Percentiles rank a stretch among this genome's conserved stretches.
Evolutionary conservation across 768 basidiomycete species (phyloP).

Genomic region (Rhodotorula graminis): DNA sequence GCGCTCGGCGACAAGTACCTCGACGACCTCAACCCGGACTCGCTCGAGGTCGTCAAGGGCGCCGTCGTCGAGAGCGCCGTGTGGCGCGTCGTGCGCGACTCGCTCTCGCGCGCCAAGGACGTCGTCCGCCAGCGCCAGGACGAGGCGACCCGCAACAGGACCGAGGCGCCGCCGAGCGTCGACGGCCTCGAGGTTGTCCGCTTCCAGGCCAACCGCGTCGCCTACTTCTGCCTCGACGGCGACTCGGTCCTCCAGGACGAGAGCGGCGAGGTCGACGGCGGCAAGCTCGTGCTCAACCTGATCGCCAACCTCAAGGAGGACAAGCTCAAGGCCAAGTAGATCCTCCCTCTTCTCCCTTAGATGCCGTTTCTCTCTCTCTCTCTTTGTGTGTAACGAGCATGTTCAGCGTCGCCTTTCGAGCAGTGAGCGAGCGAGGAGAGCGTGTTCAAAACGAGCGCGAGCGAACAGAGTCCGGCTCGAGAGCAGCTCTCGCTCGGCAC

Average conservation of each 20-base stretch:
- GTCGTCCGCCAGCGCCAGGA: constrained; percentile 58
- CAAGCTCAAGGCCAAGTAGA: constrained; percentile 28
- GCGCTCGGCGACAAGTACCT: constrained; percentile 58
- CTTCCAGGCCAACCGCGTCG: constrained; percentile 93
- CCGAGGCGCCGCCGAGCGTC: constrained; percentile 44
- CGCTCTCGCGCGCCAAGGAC: constrained; percentile 60
- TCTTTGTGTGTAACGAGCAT: no score
- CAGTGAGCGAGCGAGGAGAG: no score
- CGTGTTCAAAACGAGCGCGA: no score
- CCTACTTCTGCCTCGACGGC: constrained; percentile 88
- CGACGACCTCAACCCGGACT: constrained; percentile 75
- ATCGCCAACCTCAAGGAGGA: constrained; percentile 38
- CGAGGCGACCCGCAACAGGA: constrained; percentile 57
- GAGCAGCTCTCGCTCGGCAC: no score
- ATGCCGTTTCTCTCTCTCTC: no score
- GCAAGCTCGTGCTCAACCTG: constrained; percentile 37
- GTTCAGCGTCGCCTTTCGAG: no score
- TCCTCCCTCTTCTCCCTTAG: no score
- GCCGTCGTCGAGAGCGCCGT: constrained; percentile 87
- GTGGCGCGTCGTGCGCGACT: constrained; percentile 69
- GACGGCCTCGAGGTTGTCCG: constrained; percentile 87
- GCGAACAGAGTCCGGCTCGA: no score
- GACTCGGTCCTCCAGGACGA: constrained; percentile 56
- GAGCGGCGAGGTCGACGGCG: background rate
- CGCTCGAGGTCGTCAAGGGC: constrained; percentile 69